Conservation (phyloP, 768 basidiomycete genomes). For the Lactifluus volemus region DNA sequence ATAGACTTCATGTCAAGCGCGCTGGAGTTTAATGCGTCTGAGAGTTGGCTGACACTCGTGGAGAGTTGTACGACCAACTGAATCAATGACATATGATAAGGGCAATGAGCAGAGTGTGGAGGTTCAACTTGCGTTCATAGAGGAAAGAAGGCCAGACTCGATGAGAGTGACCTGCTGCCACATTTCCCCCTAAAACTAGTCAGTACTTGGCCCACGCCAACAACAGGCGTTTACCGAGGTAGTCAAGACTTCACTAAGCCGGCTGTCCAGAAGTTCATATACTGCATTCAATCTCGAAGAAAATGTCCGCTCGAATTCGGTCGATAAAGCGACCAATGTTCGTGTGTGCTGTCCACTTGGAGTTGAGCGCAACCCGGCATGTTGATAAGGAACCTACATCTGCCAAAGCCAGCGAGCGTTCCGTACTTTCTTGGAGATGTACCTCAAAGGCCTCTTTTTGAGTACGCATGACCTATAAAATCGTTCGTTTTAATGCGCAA, state of each 20-base stretch:
- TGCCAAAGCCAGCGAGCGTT: constrained; percentile 6
- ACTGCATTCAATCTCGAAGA: constrained; percentile 1
- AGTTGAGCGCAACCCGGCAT: background rate
- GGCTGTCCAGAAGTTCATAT: background rate
- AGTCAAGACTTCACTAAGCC: background rate
- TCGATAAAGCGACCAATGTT: background rate
- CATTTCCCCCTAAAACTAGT: constrained; percentile 3
- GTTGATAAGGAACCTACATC: background rate
- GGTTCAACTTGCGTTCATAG: constrained; percentile 3
- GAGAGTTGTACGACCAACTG: constrained; percentile 7
- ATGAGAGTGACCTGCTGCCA: constrained; percentile 7
- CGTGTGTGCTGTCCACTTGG: background rate
- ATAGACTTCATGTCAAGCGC: background rate
- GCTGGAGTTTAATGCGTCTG: constrained; percentile 7
- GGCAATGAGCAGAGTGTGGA: background rate
- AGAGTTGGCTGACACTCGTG: background rate
- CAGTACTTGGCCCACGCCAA: background rate
- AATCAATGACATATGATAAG: background rate
- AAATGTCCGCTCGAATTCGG: constrained; percentile 10
- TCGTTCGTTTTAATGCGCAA: background rate
- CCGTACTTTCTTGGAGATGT: constrained; percentile 6
- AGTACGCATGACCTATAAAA: constrained; percentile 1
- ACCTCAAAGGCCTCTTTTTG: constrained; percentile 5
- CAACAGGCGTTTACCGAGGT: background rate
- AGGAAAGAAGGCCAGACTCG: constrained; percentile 3